These are phyloP conservation scores for Clarireedia homoeocarpa DNA, from an alignment of 2,329 filamentous ascomycete genomes.

Conservation along the genomic window DNA sequence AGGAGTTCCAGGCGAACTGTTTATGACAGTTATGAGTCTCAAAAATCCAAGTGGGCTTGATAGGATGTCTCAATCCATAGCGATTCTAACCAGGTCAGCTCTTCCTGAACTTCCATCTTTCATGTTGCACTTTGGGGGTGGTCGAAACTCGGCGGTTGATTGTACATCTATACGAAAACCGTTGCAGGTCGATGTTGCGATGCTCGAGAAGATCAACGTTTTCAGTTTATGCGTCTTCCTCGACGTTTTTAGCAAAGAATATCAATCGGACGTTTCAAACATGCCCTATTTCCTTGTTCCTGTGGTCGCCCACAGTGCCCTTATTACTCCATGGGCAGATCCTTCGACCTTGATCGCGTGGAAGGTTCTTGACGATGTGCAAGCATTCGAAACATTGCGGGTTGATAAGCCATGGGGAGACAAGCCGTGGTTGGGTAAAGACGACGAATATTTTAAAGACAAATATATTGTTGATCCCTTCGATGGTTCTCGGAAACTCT, in stretches of 20 bases:
- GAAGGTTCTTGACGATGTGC: constrained; percentile 34
- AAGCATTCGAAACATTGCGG: constrained; percentile 26
- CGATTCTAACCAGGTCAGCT: constrained; percentile 59
- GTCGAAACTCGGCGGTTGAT: constrained; percentile 49
- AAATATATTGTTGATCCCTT: constrained; percentile 50
- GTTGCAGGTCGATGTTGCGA: constrained; percentile 36
- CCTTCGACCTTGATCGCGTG: constrained; percentile 48
- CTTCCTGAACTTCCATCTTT: constrained; percentile 62
- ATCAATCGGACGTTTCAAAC: constrained; percentile 51
- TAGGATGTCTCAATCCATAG: constrained; percentile 53
- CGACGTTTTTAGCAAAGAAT: constrained; percentile 86
- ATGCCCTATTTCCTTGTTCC: constrained; percentile 84
- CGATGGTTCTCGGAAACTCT: constrained; percentile 57
- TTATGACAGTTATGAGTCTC: constrained; percentile 54
- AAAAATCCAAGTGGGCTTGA: constrained; percentile 46
- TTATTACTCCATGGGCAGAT: constrained; percentile 6
- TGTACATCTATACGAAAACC: constrained; percentile 37
- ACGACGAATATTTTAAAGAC: constrained; percentile 42
- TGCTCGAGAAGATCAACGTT: constrained; percentile 49
- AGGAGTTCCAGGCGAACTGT: constrained; percentile 46
- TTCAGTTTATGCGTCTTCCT: constrained; percentile 73
- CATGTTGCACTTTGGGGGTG: constrained; percentile 62
- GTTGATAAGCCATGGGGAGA: constrained; percentile 31
- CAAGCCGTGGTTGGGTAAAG: constrained; percentile 23
- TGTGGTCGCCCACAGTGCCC: constrained; percentile 19